These are phyloP conservation scores for Aspergillus ochraceus DNA, from an alignment of 2,329 filamentous ascomycete species.

Conservation along the genomic window DNA sequence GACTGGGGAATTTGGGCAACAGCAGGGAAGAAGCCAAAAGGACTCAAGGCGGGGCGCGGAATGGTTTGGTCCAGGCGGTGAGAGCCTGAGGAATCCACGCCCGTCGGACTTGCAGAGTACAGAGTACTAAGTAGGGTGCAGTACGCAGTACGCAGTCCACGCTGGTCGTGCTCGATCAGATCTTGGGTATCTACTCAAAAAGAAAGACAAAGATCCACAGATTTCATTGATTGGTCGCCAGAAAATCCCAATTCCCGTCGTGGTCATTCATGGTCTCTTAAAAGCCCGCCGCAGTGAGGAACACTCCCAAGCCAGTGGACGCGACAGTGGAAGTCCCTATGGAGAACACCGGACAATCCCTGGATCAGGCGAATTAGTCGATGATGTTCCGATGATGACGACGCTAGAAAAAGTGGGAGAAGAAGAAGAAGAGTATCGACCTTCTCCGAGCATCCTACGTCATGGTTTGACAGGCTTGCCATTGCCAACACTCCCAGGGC, in stretches of 20 bases:
- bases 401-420: background rate
- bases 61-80: background rate
- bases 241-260: too few species aligned
- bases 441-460: background rate
- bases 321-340: too few species aligned
- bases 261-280: too few species aligned
- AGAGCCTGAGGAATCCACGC: background rate
- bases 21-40: background rate
- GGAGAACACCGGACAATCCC: too few species aligned
- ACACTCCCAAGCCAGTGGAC: too few species aligned
- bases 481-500: background rate
- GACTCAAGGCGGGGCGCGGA: background rate
- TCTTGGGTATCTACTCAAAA: too few species aligned
- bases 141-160: too few species aligned
- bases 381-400: background rate
- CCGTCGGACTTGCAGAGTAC: background rate
- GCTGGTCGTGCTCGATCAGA: too few species aligned
- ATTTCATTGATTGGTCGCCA: background rate
- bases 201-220: too few species aligned
- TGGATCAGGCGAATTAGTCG: background rate
- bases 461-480: background rate
- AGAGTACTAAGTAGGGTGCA: too few species aligned
- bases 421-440: background rate
- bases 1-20: background rate
- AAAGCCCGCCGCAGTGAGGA: too few species aligned